Percentiles rank a stretch among this genome's conserved stretches.
phyloP scores from a whole-genome alignment of 1,284 basidiomycete genomes.

The Omphalotus olearius region DNA sequence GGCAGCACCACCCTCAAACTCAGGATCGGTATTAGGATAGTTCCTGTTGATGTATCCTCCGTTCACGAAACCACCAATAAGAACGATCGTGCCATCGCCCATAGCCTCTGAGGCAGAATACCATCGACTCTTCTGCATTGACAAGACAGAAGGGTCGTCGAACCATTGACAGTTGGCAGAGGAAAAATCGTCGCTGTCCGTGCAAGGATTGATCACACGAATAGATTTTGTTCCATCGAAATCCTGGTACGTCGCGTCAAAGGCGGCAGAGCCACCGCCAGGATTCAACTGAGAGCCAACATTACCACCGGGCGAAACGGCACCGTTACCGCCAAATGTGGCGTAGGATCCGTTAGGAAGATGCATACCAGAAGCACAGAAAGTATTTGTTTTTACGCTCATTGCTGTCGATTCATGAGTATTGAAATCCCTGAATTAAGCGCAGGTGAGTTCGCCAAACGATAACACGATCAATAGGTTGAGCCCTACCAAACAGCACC shows the following conservation, averaged over 20 bases:
- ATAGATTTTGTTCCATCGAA: conserved; percentile 66
- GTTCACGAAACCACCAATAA: conserved; percentile 80
- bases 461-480: conserved; percentile 38
- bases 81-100: conserved; percentile 61
- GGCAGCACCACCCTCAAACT: conserved; percentile 62
- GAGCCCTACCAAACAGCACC: conserved; percentile 46
- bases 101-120: conserved; percentile 83
- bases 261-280: conserved; percentile 24
- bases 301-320: conserved; percentile 72
- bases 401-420: conserved; percentile 50
- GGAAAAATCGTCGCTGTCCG: conserved; percentile 43
- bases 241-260: conserved; percentile 59
- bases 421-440: conserved; percentile 42
- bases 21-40: conserved; percentile 61
- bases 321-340: conserved; percentile 74
- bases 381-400: conserved; percentile 77
- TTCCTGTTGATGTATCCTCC: conserved; percentile 94
- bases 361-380: conserved; percentile 78
- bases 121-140: conserved; percentile 81
- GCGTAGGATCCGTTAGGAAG: conserved; percentile 60
- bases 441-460: background rate
- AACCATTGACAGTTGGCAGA: conserved; percentile 68
- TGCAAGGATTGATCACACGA: conserved; percentile 76
- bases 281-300: conserved; percentile 42
- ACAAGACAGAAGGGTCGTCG: conserved; percentile 61